These are phyloP conservation scores for Solanum hybrid DNA, from an alignment of 305 asterid genomes.

Conservation along the genomic window DNA sequence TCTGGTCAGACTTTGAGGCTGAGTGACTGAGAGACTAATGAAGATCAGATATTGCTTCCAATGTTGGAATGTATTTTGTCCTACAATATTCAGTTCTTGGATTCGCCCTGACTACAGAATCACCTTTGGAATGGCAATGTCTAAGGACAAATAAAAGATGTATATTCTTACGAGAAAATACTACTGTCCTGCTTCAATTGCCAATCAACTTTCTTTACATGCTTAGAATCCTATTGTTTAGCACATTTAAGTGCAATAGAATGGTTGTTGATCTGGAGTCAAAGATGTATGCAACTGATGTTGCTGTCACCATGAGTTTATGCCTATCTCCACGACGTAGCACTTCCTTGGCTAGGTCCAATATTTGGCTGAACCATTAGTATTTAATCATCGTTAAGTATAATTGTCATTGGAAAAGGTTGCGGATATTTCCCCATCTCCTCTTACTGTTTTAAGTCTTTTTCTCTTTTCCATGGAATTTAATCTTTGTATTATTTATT, in stretches of 20 bases:
- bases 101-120: neutral
- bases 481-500: neutral
- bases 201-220: neutral
- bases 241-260: neutral
- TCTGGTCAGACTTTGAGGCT: neutral
- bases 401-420: neutral
- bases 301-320: neutral
- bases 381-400: neutral
- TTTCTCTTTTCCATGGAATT: neutral
- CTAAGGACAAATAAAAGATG: neutral
- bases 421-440: neutral
- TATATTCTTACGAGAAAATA: neutral
- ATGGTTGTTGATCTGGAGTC: neutral
- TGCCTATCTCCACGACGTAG: neutral
- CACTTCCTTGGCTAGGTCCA: neutral
- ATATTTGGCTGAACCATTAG: neutral
- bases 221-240: neutral
- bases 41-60: neutral
- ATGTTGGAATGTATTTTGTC: neutral
- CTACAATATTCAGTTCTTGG: neutral
- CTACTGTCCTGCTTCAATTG: neutral
- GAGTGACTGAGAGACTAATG: neutral
- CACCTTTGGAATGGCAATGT: neutral
- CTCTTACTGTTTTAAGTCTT: neutral
- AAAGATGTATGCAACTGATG: neutral